A percentile compares a stretch with the other conserved stretches of the same genome.
phyloP scores from a whole-genome alignment of 164 flowering plant species.

The Nymphaea colorata region DNA sequence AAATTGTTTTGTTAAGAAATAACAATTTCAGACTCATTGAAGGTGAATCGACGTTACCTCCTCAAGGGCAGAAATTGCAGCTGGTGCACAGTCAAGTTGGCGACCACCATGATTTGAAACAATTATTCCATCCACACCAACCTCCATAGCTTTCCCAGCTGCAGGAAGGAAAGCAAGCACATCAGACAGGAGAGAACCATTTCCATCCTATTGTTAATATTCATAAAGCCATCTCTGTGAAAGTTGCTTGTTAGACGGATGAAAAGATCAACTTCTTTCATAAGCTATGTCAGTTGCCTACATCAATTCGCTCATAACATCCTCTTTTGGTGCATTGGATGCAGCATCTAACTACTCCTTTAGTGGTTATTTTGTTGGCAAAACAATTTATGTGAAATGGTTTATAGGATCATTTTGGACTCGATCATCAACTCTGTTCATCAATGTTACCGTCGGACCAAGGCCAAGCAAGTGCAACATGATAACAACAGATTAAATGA shows the following conservation, averaged over 20 bases:
- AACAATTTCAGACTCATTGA: background rate
- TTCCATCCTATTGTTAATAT: background rate
- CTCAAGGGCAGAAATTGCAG: slow-evolving; percentile 66
- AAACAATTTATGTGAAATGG: background rate
- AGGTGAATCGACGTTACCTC: slow-evolving; percentile 30
- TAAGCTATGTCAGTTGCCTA: too few species aligned
- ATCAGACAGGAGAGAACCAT: background rate
- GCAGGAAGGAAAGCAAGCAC: slow-evolving; percentile 4
- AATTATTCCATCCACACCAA: slow-evolving; percentile 58
- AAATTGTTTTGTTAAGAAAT: background rate
- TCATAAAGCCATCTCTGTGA: background rate
- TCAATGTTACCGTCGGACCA: background rate
- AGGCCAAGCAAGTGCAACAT: background rate
- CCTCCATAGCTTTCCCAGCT: slow-evolving; percentile 63
- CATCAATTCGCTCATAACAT: too few species aligned
- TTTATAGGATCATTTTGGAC: background rate
- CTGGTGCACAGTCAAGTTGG: slow-evolving; percentile 63
- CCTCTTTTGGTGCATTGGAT: too few species aligned
- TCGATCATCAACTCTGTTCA: background rate
- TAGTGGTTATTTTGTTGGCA: background rate
- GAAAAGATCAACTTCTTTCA: too few species aligned
- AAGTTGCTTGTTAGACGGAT: background rate
- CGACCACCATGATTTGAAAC: slow-evolving; percentile 79
- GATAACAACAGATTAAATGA: background rate
- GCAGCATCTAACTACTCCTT: background rate